Evolutionary conservation across 2,329 filamentous ascomycete species (phyloP).

Genomic region (Cercospora zeina): DNA sequence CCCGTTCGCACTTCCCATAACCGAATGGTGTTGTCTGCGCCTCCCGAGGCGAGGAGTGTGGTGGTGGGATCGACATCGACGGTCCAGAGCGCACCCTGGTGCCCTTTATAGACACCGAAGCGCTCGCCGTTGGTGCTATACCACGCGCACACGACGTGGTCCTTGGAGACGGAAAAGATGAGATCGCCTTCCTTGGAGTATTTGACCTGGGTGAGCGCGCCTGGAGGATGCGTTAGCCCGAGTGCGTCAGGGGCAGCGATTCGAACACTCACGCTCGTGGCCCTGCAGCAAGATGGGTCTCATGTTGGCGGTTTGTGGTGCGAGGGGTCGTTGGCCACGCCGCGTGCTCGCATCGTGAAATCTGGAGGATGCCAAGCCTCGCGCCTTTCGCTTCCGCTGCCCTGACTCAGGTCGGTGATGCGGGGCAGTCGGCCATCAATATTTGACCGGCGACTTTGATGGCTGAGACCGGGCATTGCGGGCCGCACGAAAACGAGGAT

Average conservation of each 20-base stretch:
- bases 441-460: background rate
- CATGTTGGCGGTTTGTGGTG: conserved; percentile 62
- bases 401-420: background rate
- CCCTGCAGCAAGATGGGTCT: conserved; percentile 94
- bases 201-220: conserved; percentile 47
- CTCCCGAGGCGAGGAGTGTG: conserved; percentile 88
- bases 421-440: background rate
- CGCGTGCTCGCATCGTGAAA: no score
- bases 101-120: conserved; percentile 92
- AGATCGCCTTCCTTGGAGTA: conserved; percentile 95
- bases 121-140: conserved; percentile 97
- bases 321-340: background rate
- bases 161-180: conserved; percentile 93
- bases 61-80: conserved; percentile 93
- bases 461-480: background rate
- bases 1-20: conserved; percentile 95
- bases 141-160: conserved; percentile 96
- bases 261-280: conserved; percentile 58
- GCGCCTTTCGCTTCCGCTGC: no score
- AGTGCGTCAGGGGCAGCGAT: no score
- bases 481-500: no score
- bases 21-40: conserved; percentile 96
- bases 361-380: background rate
- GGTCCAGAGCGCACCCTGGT: conserved; percentile 98
- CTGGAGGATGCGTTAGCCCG: background rate